Conservation (phyloP, 202 grass and related monocot genomes). For the Panicum virgatum region DNA sequence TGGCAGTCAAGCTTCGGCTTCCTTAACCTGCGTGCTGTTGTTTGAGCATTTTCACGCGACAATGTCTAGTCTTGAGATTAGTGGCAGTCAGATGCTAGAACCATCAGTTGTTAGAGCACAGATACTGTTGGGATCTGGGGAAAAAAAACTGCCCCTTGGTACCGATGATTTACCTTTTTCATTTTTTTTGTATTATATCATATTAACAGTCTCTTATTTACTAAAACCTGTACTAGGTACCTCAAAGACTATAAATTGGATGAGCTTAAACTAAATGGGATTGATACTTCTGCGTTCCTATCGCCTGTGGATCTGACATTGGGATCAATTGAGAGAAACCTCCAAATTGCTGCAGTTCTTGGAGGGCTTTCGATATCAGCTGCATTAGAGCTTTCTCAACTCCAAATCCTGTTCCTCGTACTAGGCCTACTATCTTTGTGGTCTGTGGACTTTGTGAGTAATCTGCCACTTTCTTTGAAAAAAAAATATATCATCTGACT, state of each 20-base stretch:
- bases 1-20: background rate
- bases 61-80: too few species aligned
- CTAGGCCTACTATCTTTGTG: conserved; percentile 71
- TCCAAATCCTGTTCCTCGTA: conserved; percentile 60
- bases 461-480: background rate
- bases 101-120: background rate
- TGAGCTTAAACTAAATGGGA: conserved; percentile 88
- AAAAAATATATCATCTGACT: conserved; percentile 6
- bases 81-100: background rate
- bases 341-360: conserved; percentile 69
- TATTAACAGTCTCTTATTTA: conserved; percentile 6
- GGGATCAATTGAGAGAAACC: conserved; percentile 79
- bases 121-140: background rate
- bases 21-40: background rate
- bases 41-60: background rate
- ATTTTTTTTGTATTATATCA: conserved; percentile 20
- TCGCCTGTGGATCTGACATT: conserved; percentile 68
- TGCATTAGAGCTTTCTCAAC: conserved; percentile 66
- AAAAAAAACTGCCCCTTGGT: background rate
- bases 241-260: conserved; percentile 77
- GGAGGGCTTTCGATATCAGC: conserved; percentile 56
- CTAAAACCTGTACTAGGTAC: conserved; percentile 59
- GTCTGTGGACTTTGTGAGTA: conserved; percentile 89
- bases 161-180: background rate
- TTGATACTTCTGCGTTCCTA: conserved; percentile 75